Evolutionary conservation across 1,139 yeast species (phyloP).

Genomic region (Meyerozyma elateridarum): DNA sequence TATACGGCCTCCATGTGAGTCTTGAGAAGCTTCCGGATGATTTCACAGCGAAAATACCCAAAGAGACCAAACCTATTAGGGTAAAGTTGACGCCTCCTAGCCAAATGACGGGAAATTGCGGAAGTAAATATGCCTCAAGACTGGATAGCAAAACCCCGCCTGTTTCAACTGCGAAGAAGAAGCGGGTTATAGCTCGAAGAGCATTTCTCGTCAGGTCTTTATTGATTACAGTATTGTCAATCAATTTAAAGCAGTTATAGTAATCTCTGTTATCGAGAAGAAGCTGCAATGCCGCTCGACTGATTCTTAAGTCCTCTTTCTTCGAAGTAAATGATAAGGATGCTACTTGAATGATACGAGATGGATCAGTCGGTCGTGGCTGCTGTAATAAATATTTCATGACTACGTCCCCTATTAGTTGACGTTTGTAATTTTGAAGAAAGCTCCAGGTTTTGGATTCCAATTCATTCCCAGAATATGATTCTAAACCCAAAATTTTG

Average conservation of each 20-base stretch:
- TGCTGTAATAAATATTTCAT: slow-evolving; percentile 17
- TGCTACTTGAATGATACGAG: slow-evolving; percentile 15
- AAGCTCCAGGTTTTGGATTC: slow-evolving; percentile 17
- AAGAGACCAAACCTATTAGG: too few species aligned
- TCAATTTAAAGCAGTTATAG: slow-evolving; percentile 25
- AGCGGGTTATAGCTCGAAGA: too few species aligned
- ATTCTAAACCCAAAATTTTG: too few species aligned
- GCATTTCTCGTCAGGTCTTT: too few species aligned
- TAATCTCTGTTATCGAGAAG: slow-evolving; percentile 32
- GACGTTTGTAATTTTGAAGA: slow-evolving; percentile 10
- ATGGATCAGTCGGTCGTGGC: slow-evolving; percentile 21
- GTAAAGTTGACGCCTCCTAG: too few species aligned
- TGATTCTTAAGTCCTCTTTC: slow-evolving; percentile 8
- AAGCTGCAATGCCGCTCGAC: slow-evolving; percentile 17
- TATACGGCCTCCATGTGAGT: slow-evolving; percentile 33
- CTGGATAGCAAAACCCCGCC: too few species aligned
- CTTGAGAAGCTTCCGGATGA: too few species aligned
- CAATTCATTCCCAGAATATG: too few species aligned
- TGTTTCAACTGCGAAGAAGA: too few species aligned
- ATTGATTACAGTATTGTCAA: slow-evolving; percentile 18
- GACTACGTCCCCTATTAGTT: slow-evolving; percentile 11
- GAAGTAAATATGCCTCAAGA: too few species aligned
- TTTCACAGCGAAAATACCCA: too few species aligned
- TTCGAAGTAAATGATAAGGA: slow-evolving; percentile 10
- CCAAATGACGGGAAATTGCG: too few species aligned